Evolutionary conservation across 495 filamentous ascomycete species (phyloP).

Genomic region (Umbilicaria muhlenbergii): DNA sequence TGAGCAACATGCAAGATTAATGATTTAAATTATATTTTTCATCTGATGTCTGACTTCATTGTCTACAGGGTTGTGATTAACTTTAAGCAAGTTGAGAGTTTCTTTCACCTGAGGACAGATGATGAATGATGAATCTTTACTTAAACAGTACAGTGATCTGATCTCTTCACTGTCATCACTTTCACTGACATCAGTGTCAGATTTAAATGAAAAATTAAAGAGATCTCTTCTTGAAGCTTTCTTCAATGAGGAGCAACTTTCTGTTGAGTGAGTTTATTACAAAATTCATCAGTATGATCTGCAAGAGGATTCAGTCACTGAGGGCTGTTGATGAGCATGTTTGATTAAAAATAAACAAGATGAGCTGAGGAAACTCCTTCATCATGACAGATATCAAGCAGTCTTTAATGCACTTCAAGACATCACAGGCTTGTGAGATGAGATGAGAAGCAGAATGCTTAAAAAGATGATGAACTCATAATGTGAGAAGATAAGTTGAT

Average conservation of each 20-base stretch:
- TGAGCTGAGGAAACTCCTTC: background rate
- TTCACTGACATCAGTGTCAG: background rate
- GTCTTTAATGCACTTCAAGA: constrained; percentile 1
- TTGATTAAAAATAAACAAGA: background rate
- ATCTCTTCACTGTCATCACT: background rate
- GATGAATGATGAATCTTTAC: constrained; percentile 26
- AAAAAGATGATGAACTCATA: background rate
- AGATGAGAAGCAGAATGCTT: background rate
- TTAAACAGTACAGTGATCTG: constrained; percentile 13
- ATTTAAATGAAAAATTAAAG: background rate
- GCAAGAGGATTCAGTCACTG: constrained; percentile 2
- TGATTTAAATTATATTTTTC: no score
- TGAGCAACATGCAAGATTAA: no score
- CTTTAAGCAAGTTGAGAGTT: constrained; percentile 16
- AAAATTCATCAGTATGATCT: constrained; percentile 23
- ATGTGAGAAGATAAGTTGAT: no score
- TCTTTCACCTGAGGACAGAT: constrained; percentile 14
- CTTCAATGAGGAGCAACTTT: constrained; percentile 18
- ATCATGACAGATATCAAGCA: background rate
- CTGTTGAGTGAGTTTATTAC: constrained; percentile 24
- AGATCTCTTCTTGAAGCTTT: constrained; percentile 19
- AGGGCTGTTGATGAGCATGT: constrained; percentile 1
- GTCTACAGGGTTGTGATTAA: constrained; percentile 22
- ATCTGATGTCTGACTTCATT: background rate
- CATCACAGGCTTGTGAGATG: background rate